Base-by-base conservation (phyloP, 2,329 filamentous ascomycete genomes). In the Xylariaceae sp. region DNA sequence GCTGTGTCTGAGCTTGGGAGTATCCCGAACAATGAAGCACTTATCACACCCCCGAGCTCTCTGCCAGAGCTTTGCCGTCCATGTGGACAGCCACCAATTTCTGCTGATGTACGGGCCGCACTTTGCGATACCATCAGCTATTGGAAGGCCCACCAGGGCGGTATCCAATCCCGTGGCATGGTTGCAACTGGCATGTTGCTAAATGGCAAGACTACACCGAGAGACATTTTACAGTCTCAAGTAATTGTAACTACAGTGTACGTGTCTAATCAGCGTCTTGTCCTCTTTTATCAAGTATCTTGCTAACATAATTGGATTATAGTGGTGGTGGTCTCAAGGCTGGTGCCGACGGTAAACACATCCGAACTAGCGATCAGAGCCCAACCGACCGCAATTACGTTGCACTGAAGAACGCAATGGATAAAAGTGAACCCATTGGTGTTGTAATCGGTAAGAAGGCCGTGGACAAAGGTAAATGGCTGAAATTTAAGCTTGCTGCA, bases 61-160 rank as follows among this genome's bases (percentile, higher is more conserved):
- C 37, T 39, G 2, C 4, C 11, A 4, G 27, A 49, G 12, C 50
- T 8, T 57, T 52, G 19, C 32, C 27, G 1, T 39, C 35, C 63
- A 47, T 45, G 58, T 32, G n/a, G 50, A 39, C 8, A 41, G 56
- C 80, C 81, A 5, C 68, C 72, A 8, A 77, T 83, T 0, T 87
- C 81, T 80, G 76, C 83, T 0, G 72, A 80, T 4, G 70, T 70
- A 37, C 76, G 86, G 3, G 79, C 83, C 54, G 78, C 79, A 11
- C 70, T 90, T 0, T 87, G 81, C 60, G 83, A 88, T 62, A 76
- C 83, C 0, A 64, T 88, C 0, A 75, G 78, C 0, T 87, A 83
- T 68, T 89, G 81, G 67, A 79, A 76, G 11, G 71, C 79, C 1
- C 81, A 82, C 39, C 81, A 89, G 60, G 75, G 80, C 1, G 83